A percentile compares a stretch with the other conserved stretches of the same genome.
Conservation (phyloP, 495 filamentous ascomycete species). For the Cercophora sp. region DNA sequence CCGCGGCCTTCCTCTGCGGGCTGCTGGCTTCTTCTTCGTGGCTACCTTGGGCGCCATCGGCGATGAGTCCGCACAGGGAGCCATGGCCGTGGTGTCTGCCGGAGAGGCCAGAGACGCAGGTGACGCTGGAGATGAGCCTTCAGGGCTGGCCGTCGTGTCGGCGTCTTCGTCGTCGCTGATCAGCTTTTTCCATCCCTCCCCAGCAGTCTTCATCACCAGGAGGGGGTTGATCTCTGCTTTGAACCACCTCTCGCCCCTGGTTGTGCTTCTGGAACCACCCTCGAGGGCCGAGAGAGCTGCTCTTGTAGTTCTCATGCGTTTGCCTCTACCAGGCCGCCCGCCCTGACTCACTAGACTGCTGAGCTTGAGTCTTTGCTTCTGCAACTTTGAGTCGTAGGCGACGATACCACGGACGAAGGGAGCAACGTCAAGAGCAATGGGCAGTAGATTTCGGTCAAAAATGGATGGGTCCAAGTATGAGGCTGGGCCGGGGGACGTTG, state of each 20-base stretch:
- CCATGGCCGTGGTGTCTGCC: neutral
- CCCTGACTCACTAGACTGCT: constrained; percentile 57
- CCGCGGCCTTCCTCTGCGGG: constrained; percentile 11
- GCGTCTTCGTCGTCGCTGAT: constrained; percentile 23
- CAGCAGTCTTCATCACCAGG: constrained; percentile 63
- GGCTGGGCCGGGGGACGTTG: constrained; percentile 24
- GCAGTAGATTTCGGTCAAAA: constrained; percentile 63
- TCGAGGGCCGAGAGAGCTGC: constrained; percentile 79
- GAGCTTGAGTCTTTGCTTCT: constrained; percentile 60
- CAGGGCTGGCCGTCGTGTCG: neutral
- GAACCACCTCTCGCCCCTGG: constrained; percentile 77
- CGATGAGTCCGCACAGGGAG: constrained; percentile 3
- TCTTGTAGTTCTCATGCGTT: constrained; percentile 70
- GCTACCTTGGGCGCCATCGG: constrained; percentile 6
- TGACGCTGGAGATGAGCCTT: neutral
- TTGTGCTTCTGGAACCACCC: constrained; percentile 67
- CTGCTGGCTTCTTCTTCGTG: neutral
- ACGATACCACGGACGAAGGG: constrained; percentile 82
- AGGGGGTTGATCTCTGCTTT: constrained; percentile 58
- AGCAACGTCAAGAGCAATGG: constrained; percentile 70
- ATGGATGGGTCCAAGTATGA: constrained; percentile 53
- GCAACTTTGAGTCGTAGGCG: constrained; percentile 64
- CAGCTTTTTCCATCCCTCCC: constrained; percentile 57
- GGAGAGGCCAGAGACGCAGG: neutral
- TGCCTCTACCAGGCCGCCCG: constrained; percentile 46